Evolutionary conservation across 306 rosid species (phyloP), one percentile per base, ranked within the genome.

Genomic region (Citrullus colocynthis): DNA sequence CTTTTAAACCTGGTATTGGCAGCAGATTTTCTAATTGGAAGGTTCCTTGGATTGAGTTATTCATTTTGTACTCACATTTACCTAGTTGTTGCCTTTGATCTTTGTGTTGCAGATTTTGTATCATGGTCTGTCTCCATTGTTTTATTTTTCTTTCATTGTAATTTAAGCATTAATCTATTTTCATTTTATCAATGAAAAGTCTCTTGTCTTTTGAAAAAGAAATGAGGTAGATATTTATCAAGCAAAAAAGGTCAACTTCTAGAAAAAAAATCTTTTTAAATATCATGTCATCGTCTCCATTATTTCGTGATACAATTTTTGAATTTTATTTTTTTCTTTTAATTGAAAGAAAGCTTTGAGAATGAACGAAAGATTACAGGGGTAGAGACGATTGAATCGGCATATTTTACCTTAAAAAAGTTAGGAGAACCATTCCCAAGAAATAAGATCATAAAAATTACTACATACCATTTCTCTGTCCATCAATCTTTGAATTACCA

Each of bases 401-500:
- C 41, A 61, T 14, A 61, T 6, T 32, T 69, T 11, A 6, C 54
- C 36, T 6, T 18, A 13, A 70, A 58, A 77, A 2, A 15, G 14
- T 28, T 21, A 58, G 20, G 21, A 18, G 32, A 42, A 57, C 36
- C 24, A 39, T n/a, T 41, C n/a, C 54, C 14, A 48, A 28, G 52
- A 72, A 82, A 12, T 17, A 54, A 59, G 28, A 69, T 12, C 28
- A 9, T 39, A n/a, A 48, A 16, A 6, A 42, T 61, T 30, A 55
- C 78, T 65, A 78, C 89, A 37, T 88, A 96, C 97, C 98, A 89
- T 87, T 86, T 92, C 99, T 83, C 83, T 91, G 89, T 92, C 93
- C 60, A 84, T 83, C 90, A 92, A 79, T 88, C 99, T 92, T 83
- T 20, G 58, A 14, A 77, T 79, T 52, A 73, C 63, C 61, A 67